A percentile compares a stretch with the other conserved stretches of the same genome.
Conservation (phyloP, 495 filamentous ascomycete genomes). For the Trichoderma parareesei region DNA sequence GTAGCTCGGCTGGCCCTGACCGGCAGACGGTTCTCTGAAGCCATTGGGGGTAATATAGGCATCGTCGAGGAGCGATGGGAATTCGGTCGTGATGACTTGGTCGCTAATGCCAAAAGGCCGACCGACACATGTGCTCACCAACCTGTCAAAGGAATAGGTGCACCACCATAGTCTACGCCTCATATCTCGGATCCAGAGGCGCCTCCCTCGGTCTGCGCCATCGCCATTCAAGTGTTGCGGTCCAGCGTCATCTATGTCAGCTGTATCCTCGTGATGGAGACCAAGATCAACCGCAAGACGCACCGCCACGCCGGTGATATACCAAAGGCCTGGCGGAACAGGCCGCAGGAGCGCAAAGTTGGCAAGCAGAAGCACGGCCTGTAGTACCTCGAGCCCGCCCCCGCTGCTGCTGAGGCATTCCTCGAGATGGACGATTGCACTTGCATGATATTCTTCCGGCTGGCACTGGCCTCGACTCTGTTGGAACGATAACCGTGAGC, state of each 20-base stretch:
- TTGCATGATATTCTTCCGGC: conserved; percentile 93
- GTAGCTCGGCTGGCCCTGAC: conserved; percentile 56
- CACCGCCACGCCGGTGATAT: conserved; percentile 89
- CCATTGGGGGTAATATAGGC: conserved; percentile 81
- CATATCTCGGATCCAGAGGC: conserved; percentile 82
- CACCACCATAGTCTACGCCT: conserved; percentile 93
- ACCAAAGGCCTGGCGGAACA: conserved; percentile 91
- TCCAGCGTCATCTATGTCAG: conserved; percentile 41
- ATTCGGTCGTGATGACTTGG: conserved; percentile 88
- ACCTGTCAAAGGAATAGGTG: conserved; percentile 85
- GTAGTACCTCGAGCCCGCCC: conserved; percentile 81
- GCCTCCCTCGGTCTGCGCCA: conserved; percentile 53
- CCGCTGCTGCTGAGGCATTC: conserved; percentile 71
- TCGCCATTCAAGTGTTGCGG: conserved; percentile 18
- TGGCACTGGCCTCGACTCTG: conserved; percentile 49
- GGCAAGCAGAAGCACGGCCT: conserved; percentile 82
- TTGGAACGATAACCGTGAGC: conserved; percentile 25
- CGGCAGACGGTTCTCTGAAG: conserved; percentile 47
- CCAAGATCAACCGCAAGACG: conserved; percentile 86
- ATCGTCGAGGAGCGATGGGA: conserved; percentile 82
- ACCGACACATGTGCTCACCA: conserved; percentile 87
- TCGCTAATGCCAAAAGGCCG: conserved; percentile 90
- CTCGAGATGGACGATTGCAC: conserved; percentile 85
- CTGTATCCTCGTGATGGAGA: conserved; percentile 85
- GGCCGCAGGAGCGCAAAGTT: conserved; percentile 86